Base-by-base conservation (phyloP, 2,329 filamentous ascomycete genomes). In the Westerdykella ornata region DNA sequence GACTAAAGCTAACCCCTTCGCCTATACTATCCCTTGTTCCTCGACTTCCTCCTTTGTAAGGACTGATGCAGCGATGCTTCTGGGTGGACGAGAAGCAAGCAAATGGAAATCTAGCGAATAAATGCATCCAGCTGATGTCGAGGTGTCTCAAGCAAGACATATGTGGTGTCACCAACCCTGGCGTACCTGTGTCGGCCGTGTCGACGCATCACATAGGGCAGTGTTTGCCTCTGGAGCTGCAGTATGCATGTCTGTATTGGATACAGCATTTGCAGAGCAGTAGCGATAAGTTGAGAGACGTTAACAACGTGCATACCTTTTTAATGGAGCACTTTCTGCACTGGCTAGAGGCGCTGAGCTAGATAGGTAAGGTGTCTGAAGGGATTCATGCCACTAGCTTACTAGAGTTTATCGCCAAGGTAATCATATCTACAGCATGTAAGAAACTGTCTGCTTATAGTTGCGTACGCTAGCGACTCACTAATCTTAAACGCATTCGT, bases 271-370 rank as follows among this genome's bases (percentile, higher is more conserved):
- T 53, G 9, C 20, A 47, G 45, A 41, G 53, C 20, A 59, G 47
- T 35, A 37, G 38, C 16, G 5, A 33, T 17, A 11, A 22, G 0
- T 44, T 67, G 11, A 17, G 16, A 22, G 51, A 67, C 38, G 43
- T 45, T 15, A 51, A 57, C 35, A 16, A 49, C 19, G 54, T 59
- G 5, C 46, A 68, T 38, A 1, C 38, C 1, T 73, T 73, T 45
- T 49, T 73, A 4, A 43, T 53, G 11, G 8, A 45, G 12, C 62
- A 71, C 18, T 55, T 72, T 38, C 65, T 72, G 3, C 53, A 72
- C 39, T 73, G 68, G 69, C 51, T 74, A 2, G 69, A 74, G 42
- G 62, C 66, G 22, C 56, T 72, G 2, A 66, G 66, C 35, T 56
- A 70, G 4, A 44, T 67, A 13, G 35, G 39, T 8, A 44, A 49